Evolutionary conservation across 352 stramenopile species (phyloP).

Genomic region (Aphanomyces euteiches): DNA sequence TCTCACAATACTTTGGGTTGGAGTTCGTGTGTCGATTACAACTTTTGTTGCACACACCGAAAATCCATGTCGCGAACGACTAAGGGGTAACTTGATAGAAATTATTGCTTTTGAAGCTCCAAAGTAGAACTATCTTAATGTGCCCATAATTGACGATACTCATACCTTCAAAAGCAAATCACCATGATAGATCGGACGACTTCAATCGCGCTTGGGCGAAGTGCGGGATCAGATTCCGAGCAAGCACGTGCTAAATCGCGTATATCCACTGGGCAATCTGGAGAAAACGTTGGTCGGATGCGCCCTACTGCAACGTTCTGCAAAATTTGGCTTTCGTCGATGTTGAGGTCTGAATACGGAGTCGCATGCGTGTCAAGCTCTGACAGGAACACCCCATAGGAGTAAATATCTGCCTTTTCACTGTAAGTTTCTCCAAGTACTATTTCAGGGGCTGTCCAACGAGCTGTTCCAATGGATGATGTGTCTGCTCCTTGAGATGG

Average conservation of each 20-base stretch:
- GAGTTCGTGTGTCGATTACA: too few relatives aligned
- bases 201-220: conserved; percentile 40
- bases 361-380: conserved; percentile 76
- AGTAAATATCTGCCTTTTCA: conserved; percentile 78
- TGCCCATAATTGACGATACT: too few relatives aligned
- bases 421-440: conserved; percentile 49
- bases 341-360: conserved; percentile 56
- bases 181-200: conserved; percentile 5
- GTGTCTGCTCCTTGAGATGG: conserved; percentile 27
- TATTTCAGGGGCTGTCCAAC: conserved; percentile 25
- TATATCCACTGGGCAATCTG: conserved; percentile 74
- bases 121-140: too few relatives aligned
- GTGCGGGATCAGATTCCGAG: conserved; percentile 67
- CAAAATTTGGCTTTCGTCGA: conserved; percentile 78
- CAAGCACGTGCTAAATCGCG: conserved; percentile 71
- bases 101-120: too few relatives aligned
- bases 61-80: too few relatives aligned
- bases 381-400: conserved; percentile 61
- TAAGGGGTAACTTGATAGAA: too few relatives aligned
- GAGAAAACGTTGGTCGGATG: conserved; percentile 66
- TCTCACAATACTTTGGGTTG: too few relatives aligned
- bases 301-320: conserved; percentile 75
- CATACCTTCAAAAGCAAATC: not conserved
- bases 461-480: conserved; percentile 23
- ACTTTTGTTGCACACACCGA: too few relatives aligned